These are phyloP conservation scores for Daldinia vernicosa DNA, from an alignment of 495 filamentous ascomycete species.

Conservation along the genomic window DNA sequence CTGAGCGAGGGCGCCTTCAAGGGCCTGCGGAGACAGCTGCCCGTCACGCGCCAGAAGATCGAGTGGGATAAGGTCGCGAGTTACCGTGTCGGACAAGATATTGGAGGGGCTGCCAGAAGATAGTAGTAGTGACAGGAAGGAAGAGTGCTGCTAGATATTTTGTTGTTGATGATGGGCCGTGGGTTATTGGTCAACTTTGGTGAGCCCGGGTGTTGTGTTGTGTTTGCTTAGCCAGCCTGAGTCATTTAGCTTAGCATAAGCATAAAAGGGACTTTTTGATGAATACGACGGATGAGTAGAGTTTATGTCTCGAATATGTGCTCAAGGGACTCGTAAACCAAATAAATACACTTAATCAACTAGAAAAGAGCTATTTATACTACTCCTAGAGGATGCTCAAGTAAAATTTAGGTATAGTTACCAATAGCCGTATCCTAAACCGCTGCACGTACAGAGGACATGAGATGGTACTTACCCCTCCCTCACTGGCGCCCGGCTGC, in stretches of 20 bases:
- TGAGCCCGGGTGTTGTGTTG: neutral
- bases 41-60: constrained; percentile 97
- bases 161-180: neutral
- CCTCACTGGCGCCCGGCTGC: no score
- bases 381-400: no score
- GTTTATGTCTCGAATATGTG: neutral
- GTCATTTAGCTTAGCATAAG: neutral
- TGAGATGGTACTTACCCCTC: no score
- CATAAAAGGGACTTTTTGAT: neutral
- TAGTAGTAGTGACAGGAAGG: constrained; percentile 31
- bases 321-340: neutral
- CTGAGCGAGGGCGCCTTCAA: constrained; percentile 96
- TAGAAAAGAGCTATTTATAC: no score
- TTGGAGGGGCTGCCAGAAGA: constrained; percentile 64
- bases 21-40: constrained; percentile 87
- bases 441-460: no score
- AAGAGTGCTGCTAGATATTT: neutral
- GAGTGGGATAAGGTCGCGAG: constrained; percentile 99
- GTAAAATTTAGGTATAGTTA: no score
- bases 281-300: neutral
- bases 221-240: neutral
- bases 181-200: neutral
- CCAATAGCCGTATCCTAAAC: no score
- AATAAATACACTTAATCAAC: no score
- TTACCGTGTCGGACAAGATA: constrained; percentile 82